phyloP scores from a whole-genome alignment of 2,329 filamentous ascomycete genomes.

The Penicillium sp. region DNA sequence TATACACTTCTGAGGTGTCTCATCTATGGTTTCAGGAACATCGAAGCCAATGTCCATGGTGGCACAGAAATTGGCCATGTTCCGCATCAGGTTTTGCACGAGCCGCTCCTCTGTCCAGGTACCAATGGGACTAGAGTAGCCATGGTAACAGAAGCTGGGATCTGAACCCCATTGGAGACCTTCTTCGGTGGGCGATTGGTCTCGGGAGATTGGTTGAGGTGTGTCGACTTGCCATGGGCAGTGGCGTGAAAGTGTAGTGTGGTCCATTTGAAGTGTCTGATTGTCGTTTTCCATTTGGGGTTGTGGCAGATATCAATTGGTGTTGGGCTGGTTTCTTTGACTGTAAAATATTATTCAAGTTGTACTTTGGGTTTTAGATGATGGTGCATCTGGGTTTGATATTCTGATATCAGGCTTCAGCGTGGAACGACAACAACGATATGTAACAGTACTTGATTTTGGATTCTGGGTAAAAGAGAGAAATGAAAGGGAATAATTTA shows the following conservation, averaged over 20 bases:
- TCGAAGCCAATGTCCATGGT: slow-evolving; percentile 13
- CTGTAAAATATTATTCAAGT: neutral
- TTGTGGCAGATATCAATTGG: neutral
- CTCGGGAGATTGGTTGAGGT: slow-evolving; percentile 2
- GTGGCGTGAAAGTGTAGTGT: neutral
- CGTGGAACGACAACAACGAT: neutral
- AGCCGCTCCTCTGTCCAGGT: slow-evolving; percentile 24
- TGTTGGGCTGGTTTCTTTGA: neutral
- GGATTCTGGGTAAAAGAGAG: neutral
- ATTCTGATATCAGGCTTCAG: neutral
- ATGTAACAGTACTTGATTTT: neutral
- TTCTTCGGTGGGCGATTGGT: slow-evolving; percentile 9
- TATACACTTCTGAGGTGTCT: neutral
- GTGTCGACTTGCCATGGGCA: slow-evolving; percentile 1
- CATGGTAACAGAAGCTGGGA: slow-evolving; percentile 24
- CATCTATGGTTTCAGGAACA: neutral
- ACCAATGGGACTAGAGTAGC: slow-evolving; percentile 21
- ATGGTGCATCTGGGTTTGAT: neutral
- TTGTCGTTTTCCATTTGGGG: neutral
- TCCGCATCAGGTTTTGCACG: slow-evolving; percentile 20
- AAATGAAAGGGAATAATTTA: neutral
- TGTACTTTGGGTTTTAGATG: neutral
- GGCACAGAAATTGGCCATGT: slow-evolving; percentile 16
- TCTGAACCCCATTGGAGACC: slow-evolving; percentile 24
- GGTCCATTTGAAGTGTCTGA: neutral